These are phyloP conservation scores for Tritrichomonas foetus DNA, from an alignment of 208 protist species.

Conservation along the genomic window DNA sequence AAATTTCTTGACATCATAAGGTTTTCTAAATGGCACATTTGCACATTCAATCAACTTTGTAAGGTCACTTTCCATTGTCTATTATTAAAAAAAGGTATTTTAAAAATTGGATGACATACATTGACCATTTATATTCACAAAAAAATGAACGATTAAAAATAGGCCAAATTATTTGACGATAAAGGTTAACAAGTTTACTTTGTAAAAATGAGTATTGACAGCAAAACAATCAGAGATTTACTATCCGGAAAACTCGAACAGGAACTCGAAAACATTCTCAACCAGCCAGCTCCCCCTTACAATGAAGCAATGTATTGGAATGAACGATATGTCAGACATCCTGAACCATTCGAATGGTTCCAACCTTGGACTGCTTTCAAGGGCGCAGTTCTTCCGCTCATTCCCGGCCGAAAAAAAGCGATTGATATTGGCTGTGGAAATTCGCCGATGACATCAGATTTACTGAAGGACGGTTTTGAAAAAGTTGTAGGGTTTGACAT, in stretches of 20 bases:
- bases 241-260: background rate
- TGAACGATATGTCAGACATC: background rate
- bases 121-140: too few relatives aligned
- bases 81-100: too few relatives aligned
- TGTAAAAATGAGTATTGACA: too few relatives aligned
- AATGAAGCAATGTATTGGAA: background rate
- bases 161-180: too few relatives aligned
- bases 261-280: constrained; percentile 4
- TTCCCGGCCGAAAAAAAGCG: background rate
- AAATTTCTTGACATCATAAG: too few relatives aligned
- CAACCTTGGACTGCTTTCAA: background rate
- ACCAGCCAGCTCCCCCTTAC: background rate
- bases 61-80: too few relatives aligned
- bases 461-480: background rate
- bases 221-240: too few relatives aligned
- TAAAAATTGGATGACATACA: too few relatives aligned
- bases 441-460: background rate
- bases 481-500: background rate
- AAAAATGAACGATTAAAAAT: too few relatives aligned
- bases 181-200: too few relatives aligned
- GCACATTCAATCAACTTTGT: too few relatives aligned
- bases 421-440: constrained; percentile 22
- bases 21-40: too few relatives aligned
- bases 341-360: constrained; percentile 12
- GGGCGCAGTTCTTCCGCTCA: background rate